Conservation (phyloP, 2,329 filamentous ascomycete genomes). For the Cordyceps fumosorosea region DNA sequence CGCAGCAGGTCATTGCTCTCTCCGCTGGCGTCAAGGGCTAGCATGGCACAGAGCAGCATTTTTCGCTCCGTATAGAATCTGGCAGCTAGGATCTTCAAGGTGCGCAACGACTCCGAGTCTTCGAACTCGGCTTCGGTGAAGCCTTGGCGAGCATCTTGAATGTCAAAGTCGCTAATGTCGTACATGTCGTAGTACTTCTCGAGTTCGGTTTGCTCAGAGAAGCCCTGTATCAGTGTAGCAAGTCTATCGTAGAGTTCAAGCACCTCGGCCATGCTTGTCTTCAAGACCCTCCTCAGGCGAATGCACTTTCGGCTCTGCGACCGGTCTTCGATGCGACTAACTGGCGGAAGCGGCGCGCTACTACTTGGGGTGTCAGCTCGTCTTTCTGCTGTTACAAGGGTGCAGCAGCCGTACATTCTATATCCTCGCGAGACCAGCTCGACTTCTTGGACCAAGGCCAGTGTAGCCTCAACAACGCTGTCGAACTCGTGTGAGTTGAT, state of each 20-base stretch:
- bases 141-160: slow-evolving; percentile 60
- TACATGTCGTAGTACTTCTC: slow-evolving; percentile 92
- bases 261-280: slow-evolving; percentile 60
- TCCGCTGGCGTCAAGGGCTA: slow-evolving; percentile 79
- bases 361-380: slow-evolving; percentile 36
- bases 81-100: slow-evolving; percentile 73
- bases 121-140: slow-evolving; percentile 65
- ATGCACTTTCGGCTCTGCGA: slow-evolving; percentile 72
- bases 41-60: slow-evolving; percentile 78
- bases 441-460: slow-evolving; percentile 88
- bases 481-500: slow-evolving; percentile 75
- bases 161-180: slow-evolving; percentile 67
- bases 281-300: slow-evolving; percentile 70
- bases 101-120: slow-evolving; percentile 69
- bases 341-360: slow-evolving; percentile 84
- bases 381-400: neutral
- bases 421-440: slow-evolving; percentile 90
- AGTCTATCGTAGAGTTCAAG: slow-evolving; percentile 68
- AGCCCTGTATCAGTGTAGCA: slow-evolving; percentile 59
- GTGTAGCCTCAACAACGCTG: slow-evolving; percentile 64
- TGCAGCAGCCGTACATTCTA: slow-evolving; percentile 54
- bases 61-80: slow-evolving; percentile 76
- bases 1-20: slow-evolving; percentile 68
- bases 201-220: slow-evolving; percentile 73
- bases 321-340: slow-evolving; percentile 81